These are phyloP conservation scores for Moricandia arvensis DNA, from an alignment of 345 rosid genomes.

Conservation along the genomic window DNA sequence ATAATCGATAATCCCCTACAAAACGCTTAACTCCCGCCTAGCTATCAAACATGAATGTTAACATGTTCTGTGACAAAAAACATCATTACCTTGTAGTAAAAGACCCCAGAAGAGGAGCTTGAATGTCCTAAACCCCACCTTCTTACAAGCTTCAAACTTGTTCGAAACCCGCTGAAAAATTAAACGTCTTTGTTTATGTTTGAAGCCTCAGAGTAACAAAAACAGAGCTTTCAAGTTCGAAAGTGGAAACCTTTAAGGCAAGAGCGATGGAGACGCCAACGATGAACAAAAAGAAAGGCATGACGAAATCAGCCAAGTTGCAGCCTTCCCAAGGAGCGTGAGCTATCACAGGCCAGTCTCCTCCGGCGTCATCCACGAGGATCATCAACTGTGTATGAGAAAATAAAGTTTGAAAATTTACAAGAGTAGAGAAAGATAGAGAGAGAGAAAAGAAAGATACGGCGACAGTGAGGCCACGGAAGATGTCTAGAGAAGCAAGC, in stretches of 20 bases:
- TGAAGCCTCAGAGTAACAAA: not conserved
- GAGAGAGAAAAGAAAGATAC: conserved; percentile 34
- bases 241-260: conserved; percentile 61
- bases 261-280: conserved; percentile 92
- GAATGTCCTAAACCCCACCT: conserved; percentile 58
- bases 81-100: conserved; percentile 66
- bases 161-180: conserved; percentile 49
- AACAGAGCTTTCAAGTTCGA: not conserved
- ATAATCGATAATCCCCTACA: too few relatives aligned
- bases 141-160: conserved; percentile 48
- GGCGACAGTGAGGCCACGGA: conserved; percentile 88
- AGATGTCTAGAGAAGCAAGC: conserved; percentile 76
- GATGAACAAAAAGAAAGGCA: conserved; percentile 91
- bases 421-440: not conserved
- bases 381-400: conserved; percentile 59
- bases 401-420: not conserved
- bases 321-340: conserved; percentile 95
- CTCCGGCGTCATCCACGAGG: conserved; percentile 90
- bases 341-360: conserved; percentile 78
- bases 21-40: too few relatives aligned
- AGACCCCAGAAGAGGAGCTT: conserved; percentile 94
- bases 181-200: not conserved
- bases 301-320: conserved; percentile 89
- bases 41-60: not conserved
- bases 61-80: not conserved